phyloP scores from a whole-genome alignment of 345 rosid species.

The Acer campestre region DNA sequence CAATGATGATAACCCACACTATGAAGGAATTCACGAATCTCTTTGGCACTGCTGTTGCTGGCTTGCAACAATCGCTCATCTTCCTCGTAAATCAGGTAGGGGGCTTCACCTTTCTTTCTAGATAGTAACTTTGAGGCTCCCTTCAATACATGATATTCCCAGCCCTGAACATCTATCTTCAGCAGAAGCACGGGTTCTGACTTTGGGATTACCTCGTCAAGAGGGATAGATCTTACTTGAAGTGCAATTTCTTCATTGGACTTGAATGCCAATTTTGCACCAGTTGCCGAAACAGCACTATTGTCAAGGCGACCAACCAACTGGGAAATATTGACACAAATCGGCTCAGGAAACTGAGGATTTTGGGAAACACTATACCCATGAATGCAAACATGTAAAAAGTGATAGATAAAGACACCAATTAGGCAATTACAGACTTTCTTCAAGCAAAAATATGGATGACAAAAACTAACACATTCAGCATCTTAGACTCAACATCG shows the following conservation, averaged over 20 bases:
- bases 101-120: constrained; percentile 73
- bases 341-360: background rate
- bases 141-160: constrained; percentile 92
- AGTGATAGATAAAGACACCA: background rate
- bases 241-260: constrained; percentile 91
- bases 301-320: constrained; percentile 98
- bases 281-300: constrained; percentile 86
- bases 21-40: constrained; percentile 69
- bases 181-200: constrained; percentile 63
- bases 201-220: constrained; percentile 70
- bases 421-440: background rate
- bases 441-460: background rate
- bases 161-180: constrained; percentile 96
- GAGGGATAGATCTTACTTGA: constrained; percentile 81
- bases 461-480: background rate
- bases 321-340: constrained; percentile 33
- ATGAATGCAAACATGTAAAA: background rate
- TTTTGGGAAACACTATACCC: background rate
- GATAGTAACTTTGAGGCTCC: constrained; percentile 81
- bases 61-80: constrained; percentile 87
- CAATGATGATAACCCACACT: constrained; percentile 71
- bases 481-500: background rate
- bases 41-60: constrained; percentile 83
- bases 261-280: constrained; percentile 92
- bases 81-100: constrained; percentile 89